Base-by-base conservation (phyloP, 2,329 filamentous ascomycete species). In the Trichoderma oligosporum region DNA sequence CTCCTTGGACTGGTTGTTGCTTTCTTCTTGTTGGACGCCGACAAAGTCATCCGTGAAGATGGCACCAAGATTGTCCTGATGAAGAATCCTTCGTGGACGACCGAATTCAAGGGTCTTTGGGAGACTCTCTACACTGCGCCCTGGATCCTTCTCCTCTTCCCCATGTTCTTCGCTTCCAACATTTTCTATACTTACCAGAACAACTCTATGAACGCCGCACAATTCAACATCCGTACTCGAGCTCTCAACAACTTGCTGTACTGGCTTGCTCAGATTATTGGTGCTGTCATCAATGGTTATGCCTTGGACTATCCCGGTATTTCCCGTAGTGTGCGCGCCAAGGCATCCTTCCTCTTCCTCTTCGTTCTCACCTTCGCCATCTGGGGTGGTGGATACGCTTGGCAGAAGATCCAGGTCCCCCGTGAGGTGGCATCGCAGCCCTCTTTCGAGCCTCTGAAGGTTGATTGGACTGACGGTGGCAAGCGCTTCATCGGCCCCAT, bases 41-140 rank as follows among this genome's bases (percentile, higher is more conserved):
- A 82, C 64, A 81, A 84, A 56, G 82, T 96, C 61, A 76, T 89
- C 62, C 89, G 91, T 60, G 77, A 81, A 35, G 90, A 96, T 68
- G 89, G 90, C 58, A 87, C 87, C 58, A 82, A 84, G 59, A 85
- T 96, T 68, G 91, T 96, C 61, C 74, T 92, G 61, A 95, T 93
- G 88, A 93, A 94, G 77, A 89, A 95, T 72, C 91, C 91, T 3
- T 89, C 88, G 51, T 95, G 89, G 88, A 83, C 83, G 67, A 86
- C 88, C 3, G 91, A 96, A 73, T 72, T 96, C 60, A 62, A 81
- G 16, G 91, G 91, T 56, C 82, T 96, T 2, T 87, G 80, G 71
- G 81, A 94, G 70, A 90, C 88, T 0, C 74, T 96, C 57, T 74
- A 75, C 49, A 78, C 78, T 29, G 87, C 94, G 64, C 84, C 84